phyloP scores from a whole-genome alignment of 306 rosid genomes.

The Citrullus colocynthis region DNA sequence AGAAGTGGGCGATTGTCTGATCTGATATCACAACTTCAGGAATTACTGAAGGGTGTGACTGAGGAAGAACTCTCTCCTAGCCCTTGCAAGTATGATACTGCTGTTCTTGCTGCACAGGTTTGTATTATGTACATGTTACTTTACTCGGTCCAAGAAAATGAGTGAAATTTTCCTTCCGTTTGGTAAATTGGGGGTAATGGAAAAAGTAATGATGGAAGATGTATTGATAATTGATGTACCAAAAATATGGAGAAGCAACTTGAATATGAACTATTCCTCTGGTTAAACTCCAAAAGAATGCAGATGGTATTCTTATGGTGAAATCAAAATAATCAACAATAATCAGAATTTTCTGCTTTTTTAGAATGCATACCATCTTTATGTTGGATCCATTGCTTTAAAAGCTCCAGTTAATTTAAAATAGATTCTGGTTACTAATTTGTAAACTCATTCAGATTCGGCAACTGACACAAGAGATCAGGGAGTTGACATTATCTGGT shows the following conservation, averaged over 20 bases:
- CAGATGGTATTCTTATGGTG: not conserved
- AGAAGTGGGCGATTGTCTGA: constrained; percentile 51
- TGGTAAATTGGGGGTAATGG: not conserved
- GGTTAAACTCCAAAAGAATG: not conserved
- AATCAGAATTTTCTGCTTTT: not conserved
- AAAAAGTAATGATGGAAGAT: not conserved
- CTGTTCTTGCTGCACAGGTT: constrained; percentile 60
- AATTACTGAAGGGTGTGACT: constrained; percentile 39
- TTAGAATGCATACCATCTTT: not conserved
- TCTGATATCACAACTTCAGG: constrained; percentile 58
- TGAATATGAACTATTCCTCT: not conserved
- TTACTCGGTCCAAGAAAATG: not conserved
- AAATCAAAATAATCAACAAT: not conserved
- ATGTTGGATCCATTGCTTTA: not conserved
- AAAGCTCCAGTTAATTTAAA: not conserved
- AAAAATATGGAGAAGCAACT: not conserved
- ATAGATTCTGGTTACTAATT: not conserved
- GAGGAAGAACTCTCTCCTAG: constrained; percentile 37
- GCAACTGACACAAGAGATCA: constrained; percentile 62
- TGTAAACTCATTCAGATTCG: constrained; percentile 39
- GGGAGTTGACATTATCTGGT: constrained; percentile 47
- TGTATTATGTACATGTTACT: not conserved
- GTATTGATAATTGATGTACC: not conserved
- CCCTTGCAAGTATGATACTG: constrained; percentile 26
- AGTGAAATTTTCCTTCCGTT: not conserved